phyloP scores from a whole-genome alignment of 2,329 filamentous ascomycete genomes.

The Grosmannia serpens region DNA sequence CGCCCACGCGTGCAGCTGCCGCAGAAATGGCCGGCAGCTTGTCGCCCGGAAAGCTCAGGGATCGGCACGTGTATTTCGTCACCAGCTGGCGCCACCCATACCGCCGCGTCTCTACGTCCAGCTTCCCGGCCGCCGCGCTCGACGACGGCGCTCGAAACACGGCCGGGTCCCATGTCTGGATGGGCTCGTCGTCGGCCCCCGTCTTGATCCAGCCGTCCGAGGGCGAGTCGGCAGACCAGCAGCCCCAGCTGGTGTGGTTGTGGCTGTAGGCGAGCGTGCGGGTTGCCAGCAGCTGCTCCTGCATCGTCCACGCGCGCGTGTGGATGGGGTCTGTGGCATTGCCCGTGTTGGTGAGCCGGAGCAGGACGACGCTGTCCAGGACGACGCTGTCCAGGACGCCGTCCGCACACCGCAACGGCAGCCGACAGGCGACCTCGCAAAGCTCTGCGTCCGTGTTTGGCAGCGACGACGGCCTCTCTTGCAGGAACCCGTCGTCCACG shows the following conservation, averaged over 20 bases:
- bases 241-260: not conserved
- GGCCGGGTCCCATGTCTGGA: not conserved
- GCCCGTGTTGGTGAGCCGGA: not conserved
- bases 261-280: not conserved
- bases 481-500: not conserved
- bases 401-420: not conserved
- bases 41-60: not conserved
- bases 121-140: not conserved
- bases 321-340: not conserved
- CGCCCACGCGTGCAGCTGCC: not conserved
- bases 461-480: not conserved
- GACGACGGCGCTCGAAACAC: not conserved
- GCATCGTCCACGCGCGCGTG: not conserved
- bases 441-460: not conserved
- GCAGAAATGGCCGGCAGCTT: not conserved
- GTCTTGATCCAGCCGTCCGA: not conserved
- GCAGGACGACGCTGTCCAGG: not conserved
- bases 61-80: not conserved
- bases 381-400: not conserved
- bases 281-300: not conserved
- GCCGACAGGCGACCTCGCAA: not conserved
- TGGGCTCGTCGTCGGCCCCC: not conserved
- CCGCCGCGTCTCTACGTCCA: not conserved
- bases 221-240: not conserved
- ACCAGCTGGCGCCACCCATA: not conserved